Evolutionary conservation across 768 basidiomycete genomes (phyloP).

Genomic region (Holtermanniella nyarrowii): DNA sequence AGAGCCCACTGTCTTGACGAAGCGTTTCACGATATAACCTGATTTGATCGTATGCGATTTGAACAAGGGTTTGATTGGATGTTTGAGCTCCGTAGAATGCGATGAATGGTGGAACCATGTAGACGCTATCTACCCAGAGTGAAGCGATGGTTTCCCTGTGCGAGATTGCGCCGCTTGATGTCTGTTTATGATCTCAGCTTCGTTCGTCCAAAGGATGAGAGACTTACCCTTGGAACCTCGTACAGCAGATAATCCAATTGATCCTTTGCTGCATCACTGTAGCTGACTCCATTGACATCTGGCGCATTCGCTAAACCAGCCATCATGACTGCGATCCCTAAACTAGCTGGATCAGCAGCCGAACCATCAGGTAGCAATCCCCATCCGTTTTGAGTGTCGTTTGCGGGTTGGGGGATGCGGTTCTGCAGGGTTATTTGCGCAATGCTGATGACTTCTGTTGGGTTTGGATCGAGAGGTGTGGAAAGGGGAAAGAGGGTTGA

Average conservation of each 20-base stretch:
- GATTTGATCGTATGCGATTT: constrained; percentile 44
- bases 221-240: constrained; percentile 33
- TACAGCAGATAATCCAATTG: constrained; percentile 34
- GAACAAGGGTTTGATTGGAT: constrained; percentile 42
- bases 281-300: constrained; percentile 28
- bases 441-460: constrained; percentile 22
- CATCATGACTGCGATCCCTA: constrained; percentile 30
- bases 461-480: constrained; percentile 1
- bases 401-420: constrained; percentile 14
- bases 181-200: constrained; percentile 8
- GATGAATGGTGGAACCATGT: constrained; percentile 47
- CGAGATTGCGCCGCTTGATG: constrained; percentile 43
- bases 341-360: constrained; percentile 38
- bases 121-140: constrained; percentile 40
- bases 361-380: constrained; percentile 29
- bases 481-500: constrained; percentile 16
- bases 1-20: constrained; percentile 35
- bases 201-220: not conserved
- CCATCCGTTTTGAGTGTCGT: constrained; percentile 1
- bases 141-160: constrained; percentile 41
- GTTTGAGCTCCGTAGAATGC: constrained; percentile 43
- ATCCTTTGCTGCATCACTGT: constrained; percentile 26
- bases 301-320: constrained; percentile 20
- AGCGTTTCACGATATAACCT: constrained; percentile 44
- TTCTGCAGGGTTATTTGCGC: constrained; percentile 30